Conservation (phyloP, 2,329 filamentous ascomycete genomes). For the Reticulascus tulasneorum region DNA sequence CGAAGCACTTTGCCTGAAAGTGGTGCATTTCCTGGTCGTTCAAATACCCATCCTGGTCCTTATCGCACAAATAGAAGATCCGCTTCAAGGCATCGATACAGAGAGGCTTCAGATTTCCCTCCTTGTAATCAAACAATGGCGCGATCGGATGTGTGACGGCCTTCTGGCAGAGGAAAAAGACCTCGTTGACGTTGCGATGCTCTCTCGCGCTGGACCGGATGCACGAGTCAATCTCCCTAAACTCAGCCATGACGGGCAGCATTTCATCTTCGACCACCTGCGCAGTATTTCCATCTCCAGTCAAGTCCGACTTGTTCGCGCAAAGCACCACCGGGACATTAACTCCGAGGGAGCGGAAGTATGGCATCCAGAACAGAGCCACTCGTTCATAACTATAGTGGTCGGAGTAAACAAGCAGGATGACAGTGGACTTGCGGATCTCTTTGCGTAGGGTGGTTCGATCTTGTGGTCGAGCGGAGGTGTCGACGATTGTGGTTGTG, state of each 20-base stretch:
- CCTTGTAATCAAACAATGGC: constrained; percentile 94
- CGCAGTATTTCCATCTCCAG: constrained; percentile 67
- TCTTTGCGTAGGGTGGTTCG: constrained; percentile 86
- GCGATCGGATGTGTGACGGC: constrained; percentile 96
- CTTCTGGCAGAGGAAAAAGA: constrained; percentile 97
- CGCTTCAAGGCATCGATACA: constrained; percentile 82
- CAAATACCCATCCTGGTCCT: constrained; percentile 89
- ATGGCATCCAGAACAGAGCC: constrained; percentile 96
- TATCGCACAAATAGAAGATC: constrained; percentile 94
- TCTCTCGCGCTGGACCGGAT: constrained; percentile 91
- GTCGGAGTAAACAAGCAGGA: constrained; percentile 93
- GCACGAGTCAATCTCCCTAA: constrained; percentile 97
- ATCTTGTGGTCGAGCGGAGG: constrained; percentile 90
- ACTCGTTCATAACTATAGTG: constrained; percentile 99
- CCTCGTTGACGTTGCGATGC: constrained; percentile 90
- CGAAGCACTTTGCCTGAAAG: constrained; percentile 90
- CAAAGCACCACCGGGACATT: constrained; percentile 97
- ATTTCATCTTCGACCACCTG: constrained; percentile 96
- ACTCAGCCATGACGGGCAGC: constrained; percentile 96
- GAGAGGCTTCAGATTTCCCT: constrained; percentile 79
- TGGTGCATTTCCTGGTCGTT: constrained; percentile 87
- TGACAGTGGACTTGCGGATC: constrained; percentile 94
- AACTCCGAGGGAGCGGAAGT: constrained; percentile 95
- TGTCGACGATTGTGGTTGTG: constrained; percentile 96
- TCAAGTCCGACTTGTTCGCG: constrained; percentile 94